A percentile compares a stretch with the other conserved stretches of the same genome.
Conservation (phyloP, 345 rosid genomes). For the Gossypium rotundifolium region DNA sequence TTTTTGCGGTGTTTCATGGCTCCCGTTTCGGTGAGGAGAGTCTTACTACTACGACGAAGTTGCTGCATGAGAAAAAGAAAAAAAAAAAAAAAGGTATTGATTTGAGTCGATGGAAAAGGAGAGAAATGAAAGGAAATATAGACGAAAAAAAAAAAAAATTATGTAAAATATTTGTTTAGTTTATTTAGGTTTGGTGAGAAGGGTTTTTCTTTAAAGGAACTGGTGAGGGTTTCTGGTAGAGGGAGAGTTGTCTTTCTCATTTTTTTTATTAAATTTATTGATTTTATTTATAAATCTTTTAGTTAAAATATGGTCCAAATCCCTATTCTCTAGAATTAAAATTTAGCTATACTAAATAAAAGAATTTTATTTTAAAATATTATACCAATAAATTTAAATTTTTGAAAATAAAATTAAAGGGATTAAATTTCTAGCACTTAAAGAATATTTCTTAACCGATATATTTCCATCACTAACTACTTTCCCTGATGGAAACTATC, state of each 20-base stretch:
- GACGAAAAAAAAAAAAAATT: slow-evolving; percentile 15
- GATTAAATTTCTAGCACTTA: too few species aligned
- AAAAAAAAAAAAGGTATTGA: neutral
- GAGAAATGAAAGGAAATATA: slow-evolving; percentile 22
- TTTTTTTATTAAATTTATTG: too few species aligned
- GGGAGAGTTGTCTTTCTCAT: slow-evolving; percentile 42
- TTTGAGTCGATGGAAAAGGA: neutral
- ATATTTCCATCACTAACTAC: slow-evolving; percentile 25
- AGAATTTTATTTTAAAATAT: too few species aligned
- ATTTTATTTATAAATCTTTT: too few species aligned
- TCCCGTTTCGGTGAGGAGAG: slow-evolving; percentile 30
- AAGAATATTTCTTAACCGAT: too few species aligned
- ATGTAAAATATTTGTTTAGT: neutral
- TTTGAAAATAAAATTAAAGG: too few species aligned
- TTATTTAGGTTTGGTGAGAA: slow-evolving; percentile 50
- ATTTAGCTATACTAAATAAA: too few species aligned
- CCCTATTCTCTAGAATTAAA: too few species aligned
- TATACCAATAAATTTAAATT: too few species aligned
- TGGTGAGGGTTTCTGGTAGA: slow-evolving; percentile 44
- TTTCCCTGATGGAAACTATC: neutral
- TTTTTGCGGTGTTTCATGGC: slow-evolving; percentile 62
- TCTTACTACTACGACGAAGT: slow-evolving; percentile 28
- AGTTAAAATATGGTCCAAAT: too few species aligned
- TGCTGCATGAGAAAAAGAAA: slow-evolving; percentile 36
- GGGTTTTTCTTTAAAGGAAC: slow-evolving; percentile 43